These are phyloP conservation scores for Setaria italica DNA, from an alignment of 202 grass and related monocot genomes.

Conservation along the genomic window DNA sequence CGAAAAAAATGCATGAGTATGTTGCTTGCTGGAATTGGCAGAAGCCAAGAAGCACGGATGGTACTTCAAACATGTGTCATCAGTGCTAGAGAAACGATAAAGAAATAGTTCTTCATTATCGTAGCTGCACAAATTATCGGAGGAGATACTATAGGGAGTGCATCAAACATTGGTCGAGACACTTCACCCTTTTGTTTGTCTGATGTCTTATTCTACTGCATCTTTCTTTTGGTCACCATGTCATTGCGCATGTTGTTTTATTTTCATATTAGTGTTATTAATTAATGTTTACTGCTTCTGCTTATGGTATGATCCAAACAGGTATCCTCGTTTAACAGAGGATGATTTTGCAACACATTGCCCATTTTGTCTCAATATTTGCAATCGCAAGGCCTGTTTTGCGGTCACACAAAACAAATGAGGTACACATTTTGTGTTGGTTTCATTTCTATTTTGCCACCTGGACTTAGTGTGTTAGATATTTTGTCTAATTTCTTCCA, in stretches of 20 bases:
- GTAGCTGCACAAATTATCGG: too few relatives aligned
- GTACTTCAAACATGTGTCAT: too few relatives aligned
- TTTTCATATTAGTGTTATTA: neutral
- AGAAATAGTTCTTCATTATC: too few relatives aligned
- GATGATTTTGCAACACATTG: constrained; percentile 59
- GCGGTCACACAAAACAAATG: neutral
- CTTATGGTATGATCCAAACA: constrained; percentile 41
- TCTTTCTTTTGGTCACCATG: neutral
- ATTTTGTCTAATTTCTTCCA: neutral
- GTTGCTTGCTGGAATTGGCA: too few relatives aligned
- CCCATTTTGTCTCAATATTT: constrained; percentile 59
- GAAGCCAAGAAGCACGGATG: too few relatives aligned
- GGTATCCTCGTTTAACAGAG: constrained; percentile 76
- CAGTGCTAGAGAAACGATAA: too few relatives aligned
- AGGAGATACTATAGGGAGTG: too few relatives aligned
- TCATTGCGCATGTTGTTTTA: neutral
- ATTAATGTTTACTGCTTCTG: constrained; percentile 12
- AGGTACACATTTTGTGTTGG: neutral
- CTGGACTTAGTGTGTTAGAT: neutral
- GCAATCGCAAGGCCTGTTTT: constrained; percentile 76
- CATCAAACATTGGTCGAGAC: too few relatives aligned
- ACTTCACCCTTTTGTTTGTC: too few relatives aligned
- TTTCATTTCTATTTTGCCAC: neutral
- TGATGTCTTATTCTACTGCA: neutral
- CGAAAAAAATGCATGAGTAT: too few relatives aligned